Percentiles rank a stretch among this genome's conserved stretches.
These are phyloP conservation scores for Coniochaeta sp. DNA, from an alignment of 2,329 filamentous ascomycete species.

Conservation along the genomic window DNA sequence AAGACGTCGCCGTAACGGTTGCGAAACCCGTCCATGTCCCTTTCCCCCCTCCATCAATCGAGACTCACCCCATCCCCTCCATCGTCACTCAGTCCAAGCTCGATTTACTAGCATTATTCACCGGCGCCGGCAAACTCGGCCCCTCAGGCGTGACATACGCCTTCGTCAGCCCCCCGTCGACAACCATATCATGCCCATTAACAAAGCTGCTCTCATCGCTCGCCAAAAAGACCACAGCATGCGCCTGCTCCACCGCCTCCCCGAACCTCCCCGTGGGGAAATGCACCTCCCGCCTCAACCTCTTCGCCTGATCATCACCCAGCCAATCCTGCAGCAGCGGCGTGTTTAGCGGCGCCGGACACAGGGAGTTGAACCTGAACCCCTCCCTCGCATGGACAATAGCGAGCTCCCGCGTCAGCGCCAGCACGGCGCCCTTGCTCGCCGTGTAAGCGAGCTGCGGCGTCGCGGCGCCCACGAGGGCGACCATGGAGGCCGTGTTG, in stretches of 20 bases:
- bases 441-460: constrained; percentile 91
- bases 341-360: constrained; percentile 87
- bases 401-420: constrained; percentile 82
- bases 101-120: constrained; percentile 52
- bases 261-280: constrained; percentile 85
- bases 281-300: constrained; percentile 76
- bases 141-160: constrained; percentile 72
- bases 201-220: constrained; percentile 87
- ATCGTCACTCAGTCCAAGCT: constrained; percentile 31
- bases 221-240: constrained; percentile 80
- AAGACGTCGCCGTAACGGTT: too few relatives aligned
- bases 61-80: too few relatives aligned
- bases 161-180: constrained; percentile 93
- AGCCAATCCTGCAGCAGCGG: constrained; percentile 90
- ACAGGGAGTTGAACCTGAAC: constrained; percentile 84
- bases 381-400: constrained; percentile 88
- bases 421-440: constrained; percentile 86
- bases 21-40: too few relatives aligned
- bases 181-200: constrained; percentile 86
- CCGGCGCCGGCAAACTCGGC: constrained; percentile 42
- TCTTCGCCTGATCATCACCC: constrained; percentile 77
- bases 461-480: constrained; percentile 78
- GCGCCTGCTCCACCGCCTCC: constrained; percentile 89
- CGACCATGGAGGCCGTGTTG: constrained; percentile 88
- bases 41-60: too few relatives aligned